Conservation (phyloP, 139 green algal species). For the Haematococcus lacustris region DNA sequence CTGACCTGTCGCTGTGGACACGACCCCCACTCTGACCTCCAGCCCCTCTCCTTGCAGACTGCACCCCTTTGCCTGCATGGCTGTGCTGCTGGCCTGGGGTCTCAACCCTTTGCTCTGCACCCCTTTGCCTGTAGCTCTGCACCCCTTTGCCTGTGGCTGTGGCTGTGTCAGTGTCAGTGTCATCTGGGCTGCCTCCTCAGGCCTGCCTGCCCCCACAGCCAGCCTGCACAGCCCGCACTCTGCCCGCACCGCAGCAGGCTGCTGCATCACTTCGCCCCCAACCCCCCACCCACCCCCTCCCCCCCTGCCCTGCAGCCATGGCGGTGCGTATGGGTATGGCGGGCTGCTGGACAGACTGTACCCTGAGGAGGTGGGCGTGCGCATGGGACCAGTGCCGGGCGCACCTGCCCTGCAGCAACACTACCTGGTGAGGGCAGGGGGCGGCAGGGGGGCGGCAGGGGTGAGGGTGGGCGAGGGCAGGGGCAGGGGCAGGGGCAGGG, state of each 20-base stretch:
- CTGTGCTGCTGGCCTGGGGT: no score
- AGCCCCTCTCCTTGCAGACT: neutral
- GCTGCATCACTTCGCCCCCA: neutral
- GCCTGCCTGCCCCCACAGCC: neutral
- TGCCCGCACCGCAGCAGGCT: neutral
- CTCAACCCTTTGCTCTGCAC: no score
- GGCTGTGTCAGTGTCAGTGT: neutral
- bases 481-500: neutral
- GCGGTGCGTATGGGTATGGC: neutral
- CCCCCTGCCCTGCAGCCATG: neutral
- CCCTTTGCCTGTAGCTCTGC: no score
- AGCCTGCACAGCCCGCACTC: neutral
- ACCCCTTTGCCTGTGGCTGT: neutral
- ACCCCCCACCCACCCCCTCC: neutral
- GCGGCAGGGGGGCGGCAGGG: neutral
- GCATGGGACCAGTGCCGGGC: constrained; percentile 47
- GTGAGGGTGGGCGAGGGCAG: neutral
- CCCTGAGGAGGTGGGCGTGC: constrained; percentile 41
- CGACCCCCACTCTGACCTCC: neutral
- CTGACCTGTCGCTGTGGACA: neutral
- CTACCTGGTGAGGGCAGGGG: constrained; percentile 42
- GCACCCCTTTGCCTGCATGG: no score
- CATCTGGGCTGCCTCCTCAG: neutral
- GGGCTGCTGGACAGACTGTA: constrained; percentile 32
- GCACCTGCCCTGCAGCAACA: constrained; percentile 31